These are phyloP conservation scores for Scenedesmus sp. DNA, from an alignment of 163 green algal species.

Conservation along the genomic window DNA sequence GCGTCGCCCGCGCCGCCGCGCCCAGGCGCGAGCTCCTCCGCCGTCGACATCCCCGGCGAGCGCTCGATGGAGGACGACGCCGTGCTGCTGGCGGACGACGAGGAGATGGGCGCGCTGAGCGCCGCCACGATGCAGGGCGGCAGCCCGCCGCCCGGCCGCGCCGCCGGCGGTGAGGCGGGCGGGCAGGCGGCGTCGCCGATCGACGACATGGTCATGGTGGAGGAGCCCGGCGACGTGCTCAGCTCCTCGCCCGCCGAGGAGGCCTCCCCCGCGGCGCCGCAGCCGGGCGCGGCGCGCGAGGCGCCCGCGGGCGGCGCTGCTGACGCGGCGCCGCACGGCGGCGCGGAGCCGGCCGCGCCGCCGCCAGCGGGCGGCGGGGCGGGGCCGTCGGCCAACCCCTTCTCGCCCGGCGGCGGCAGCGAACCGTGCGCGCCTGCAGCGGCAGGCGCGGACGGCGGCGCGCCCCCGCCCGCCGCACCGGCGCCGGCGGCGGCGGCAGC, in stretches of 20 bases:
- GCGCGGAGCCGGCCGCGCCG: too few relatives aligned
- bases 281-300: background rate
- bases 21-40: constrained; percentile 34
- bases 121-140: constrained; percentile 20
- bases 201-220: constrained; percentile 41
- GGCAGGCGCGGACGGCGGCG: too few relatives aligned
- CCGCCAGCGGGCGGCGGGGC: too few relatives aligned
- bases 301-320: background rate
- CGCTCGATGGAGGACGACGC: constrained; percentile 62
- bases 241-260: background rate
- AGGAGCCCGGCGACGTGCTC: constrained; percentile 4
- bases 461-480: too few relatives aligned
- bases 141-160: constrained; percentile 19
- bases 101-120: constrained; percentile 45
- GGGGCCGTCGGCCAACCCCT: too few relatives aligned
- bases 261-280: background rate
- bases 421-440: too few relatives aligned
- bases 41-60: constrained; percentile 35
- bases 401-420: too few relatives aligned
- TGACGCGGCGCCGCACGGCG: too few relatives aligned
- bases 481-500: background rate
- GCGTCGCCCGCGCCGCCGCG: background rate
- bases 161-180: background rate
- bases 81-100: constrained; percentile 62
- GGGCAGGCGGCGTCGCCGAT: constrained; percentile 8